These are phyloP conservation scores for Annulohypoxylon moriforme DNA, from an alignment of 495 filamentous ascomycete species.

Conservation along the genomic window DNA sequence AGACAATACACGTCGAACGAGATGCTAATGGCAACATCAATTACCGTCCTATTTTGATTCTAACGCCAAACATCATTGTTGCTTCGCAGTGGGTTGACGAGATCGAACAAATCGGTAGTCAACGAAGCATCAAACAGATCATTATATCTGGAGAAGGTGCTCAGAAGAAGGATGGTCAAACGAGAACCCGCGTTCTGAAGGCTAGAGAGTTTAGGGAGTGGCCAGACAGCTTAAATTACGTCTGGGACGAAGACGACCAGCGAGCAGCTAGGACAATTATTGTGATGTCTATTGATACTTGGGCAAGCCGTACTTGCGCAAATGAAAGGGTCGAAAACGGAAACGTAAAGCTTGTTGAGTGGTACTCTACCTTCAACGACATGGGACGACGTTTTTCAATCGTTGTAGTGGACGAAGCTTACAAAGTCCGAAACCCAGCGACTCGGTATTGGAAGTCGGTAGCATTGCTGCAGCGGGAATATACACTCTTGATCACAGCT, in stretches of 20 bases:
- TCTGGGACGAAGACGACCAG: constrained; percentile 36
- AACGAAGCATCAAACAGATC: constrained; percentile 24
- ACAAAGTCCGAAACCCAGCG: constrained; percentile 35
- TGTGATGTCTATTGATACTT: constrained; percentile 42
- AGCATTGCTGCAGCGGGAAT: constrained; percentile 35
- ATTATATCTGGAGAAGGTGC: constrained; percentile 35
- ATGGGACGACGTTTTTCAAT: constrained; percentile 37
- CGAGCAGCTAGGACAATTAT: constrained; percentile 24
- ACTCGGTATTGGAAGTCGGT: constrained; percentile 42
- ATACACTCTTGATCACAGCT: constrained; percentile 44
- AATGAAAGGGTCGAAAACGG: background rate
- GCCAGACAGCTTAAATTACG: constrained; percentile 22
- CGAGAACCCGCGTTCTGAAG: constrained; percentile 8
- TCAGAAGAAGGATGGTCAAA: background rate
- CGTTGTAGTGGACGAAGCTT: constrained; percentile 46
- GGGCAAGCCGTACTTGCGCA: constrained; percentile 38
- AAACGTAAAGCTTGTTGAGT: background rate
- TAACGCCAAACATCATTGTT: constrained; percentile 40
- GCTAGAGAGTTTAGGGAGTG: constrained; percentile 23
- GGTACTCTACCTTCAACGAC: constrained; percentile 34
- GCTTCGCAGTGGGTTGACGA: constrained; percentile 44
- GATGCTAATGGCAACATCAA: background rate
- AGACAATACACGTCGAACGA: constrained; percentile 29
- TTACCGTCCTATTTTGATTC: constrained; percentile 38
- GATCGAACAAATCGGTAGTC: constrained; percentile 8